Evolutionary conservation across 306 rosid species (phyloP), one percentile per base, ranked within the genome.

Genomic region (Rosa lucieae): DNA sequence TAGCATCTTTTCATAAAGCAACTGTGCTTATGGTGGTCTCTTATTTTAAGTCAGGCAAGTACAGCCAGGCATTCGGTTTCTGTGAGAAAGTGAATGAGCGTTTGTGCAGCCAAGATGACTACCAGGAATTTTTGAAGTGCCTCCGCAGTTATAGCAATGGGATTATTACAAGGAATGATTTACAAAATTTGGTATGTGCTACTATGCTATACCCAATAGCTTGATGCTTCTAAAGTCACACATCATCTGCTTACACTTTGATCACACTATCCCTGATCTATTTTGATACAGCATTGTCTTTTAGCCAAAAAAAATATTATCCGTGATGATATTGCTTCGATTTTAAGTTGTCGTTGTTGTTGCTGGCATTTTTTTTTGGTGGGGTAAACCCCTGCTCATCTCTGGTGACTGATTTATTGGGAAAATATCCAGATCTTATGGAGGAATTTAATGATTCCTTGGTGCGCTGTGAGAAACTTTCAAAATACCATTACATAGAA

Each of bases 391-490:
- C 75, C 72, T 78, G 61, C 47, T 58, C 72, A 69, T 84, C 80
- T 80, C 89, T 92, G 98, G 97, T 91, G 79, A 86, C 91, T 14
- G 98, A 92, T 86, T 80, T 94, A 82, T 90, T 94, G 77, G 99
- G 97, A 84, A 95, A 90, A 82, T 80, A 90, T 84, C 89, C 97
- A 14, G 99, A 93, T 82, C 98, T 95, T 80, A 90, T 95, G 99
- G 90, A 84, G 21, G 98, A 89, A 79, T 95, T 95, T 75, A 90
- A 89, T 82, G 98, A 93, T 79, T 95, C 93, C 83, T 76, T 95
- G 82, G 94, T 88, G 84, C 92, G 90, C 62, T 93, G 97, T 82
- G 96, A 95, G 83, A 93, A 88, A 82, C 69, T 81, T 18, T 68
- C 66, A 67, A 61, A 43, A 65, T 23, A 56, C 72, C 70, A 53